Base-by-base conservation (phyloP, 208 protist genomes). In the Trypanosomatidae sp. region DNA sequence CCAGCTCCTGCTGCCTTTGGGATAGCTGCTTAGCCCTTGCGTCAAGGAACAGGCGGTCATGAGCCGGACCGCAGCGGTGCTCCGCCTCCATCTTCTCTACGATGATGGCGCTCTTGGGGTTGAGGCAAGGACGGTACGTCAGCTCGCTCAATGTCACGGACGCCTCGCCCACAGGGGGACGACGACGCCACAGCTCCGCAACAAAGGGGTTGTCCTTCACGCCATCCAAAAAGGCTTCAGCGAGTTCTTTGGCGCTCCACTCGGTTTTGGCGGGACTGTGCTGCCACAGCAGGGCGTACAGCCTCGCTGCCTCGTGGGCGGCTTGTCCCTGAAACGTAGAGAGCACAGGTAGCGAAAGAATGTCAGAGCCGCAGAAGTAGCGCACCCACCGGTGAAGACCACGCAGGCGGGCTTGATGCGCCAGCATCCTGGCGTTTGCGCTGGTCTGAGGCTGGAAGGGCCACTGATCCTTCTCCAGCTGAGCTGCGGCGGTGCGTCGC, bases 21-120 rank as follows among this genome's bases (percentile, higher is more conserved):
- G 58, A 25, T 8, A 88, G 66, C 70, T 91, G 89, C 66, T 82
- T 80, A 62, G 58, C 50, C 22, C 74, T 80, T 30, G 85, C 86
- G n/a, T 6, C 62, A 3, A 76, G 55, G 66, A 84, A 94, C 28
- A 94, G 84, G 12, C 89, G 86, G 49, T 94, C 76, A 74, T 90
- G 74, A 36, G 74, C 69, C 53, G 73, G 71, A 46, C 59, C 66
- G 46, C 70, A 55, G 12, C 76, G 69, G 53, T 83, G 50, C 52
- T 66, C 62, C 43, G 65, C 39, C 39, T 70, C 50, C 73, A 75
- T 62, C 41, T 62, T 17, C 22, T 67, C 50, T 30, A 78, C 56
- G 3, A 87, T 62, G 30, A 43, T 62, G 25, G 73, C 73, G 46
- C 78, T 84, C 36, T 55, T 3, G n/a, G 46, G 64, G 52, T 84